Conservation (phyloP, 2,329 filamentous ascomycete genomes). For the Arachnopeziza araneosa region DNA sequence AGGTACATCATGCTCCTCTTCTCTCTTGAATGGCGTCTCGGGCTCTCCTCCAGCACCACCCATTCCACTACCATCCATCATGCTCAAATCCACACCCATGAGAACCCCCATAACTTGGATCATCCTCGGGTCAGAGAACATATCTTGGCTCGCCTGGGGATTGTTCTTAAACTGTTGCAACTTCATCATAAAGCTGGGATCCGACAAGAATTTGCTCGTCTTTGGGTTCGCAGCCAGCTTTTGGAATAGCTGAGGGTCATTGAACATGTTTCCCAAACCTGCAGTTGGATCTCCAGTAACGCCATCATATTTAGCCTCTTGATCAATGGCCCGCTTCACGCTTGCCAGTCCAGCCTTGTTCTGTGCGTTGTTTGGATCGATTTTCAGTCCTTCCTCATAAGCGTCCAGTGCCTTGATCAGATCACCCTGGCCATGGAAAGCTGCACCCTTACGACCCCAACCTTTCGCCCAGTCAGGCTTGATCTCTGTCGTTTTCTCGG, state of each 20-base stretch:
- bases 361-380: conserved; percentile 86
- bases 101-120: conserved; percentile 90
- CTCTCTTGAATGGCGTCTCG: conserved; percentile 35
- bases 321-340: conserved; percentile 83
- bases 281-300: conserved; percentile 59
- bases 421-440: conserved; percentile 82
- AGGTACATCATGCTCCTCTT: conserved; percentile 64
- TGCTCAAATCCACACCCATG: conserved; percentile 88
- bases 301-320: conserved; percentile 52
- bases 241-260: conserved; percentile 79
- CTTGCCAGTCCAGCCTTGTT: conserved; percentile 82
- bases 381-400: conserved; percentile 89
- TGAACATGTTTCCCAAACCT: conserved; percentile 89
- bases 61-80: conserved; percentile 35
- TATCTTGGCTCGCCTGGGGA: conserved; percentile 69
- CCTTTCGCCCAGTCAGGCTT: conserved; percentile 99
- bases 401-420: conserved; percentile 80
- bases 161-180: conserved; percentile 76
- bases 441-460: conserved; percentile 88
- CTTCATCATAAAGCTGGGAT: conserved; percentile 85
- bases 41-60: conserved; percentile 36
- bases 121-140: conserved; percentile 87
- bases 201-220: conserved; percentile 74
- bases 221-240: conserved; percentile 95
- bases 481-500: conserved; percentile 85